phyloP scores from a whole-genome alignment of 345 rosid species.

The Lumnitzera racemosa region DNA sequence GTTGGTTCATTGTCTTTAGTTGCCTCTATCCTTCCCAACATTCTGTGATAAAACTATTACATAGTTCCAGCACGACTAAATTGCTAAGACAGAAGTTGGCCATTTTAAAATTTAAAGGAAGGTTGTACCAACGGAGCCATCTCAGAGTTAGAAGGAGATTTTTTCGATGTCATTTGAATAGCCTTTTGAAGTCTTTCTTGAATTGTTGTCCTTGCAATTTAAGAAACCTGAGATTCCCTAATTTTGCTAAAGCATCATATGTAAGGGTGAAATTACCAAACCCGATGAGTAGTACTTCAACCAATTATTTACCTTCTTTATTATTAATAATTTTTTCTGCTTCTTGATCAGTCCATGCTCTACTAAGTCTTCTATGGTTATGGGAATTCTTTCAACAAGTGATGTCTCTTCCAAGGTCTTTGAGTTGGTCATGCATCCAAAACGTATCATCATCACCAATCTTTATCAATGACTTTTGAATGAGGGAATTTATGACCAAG shows the following conservation, averaged over 20 bases:
- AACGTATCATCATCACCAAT: no score
- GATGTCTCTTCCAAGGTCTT: no score
- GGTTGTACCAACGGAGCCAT: constrained; percentile 5
- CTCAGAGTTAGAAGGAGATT: neutral
- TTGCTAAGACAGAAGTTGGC: neutral
- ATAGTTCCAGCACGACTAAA: constrained; percentile 3
- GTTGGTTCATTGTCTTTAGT: neutral
- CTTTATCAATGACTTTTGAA: no score
- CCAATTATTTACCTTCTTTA: neutral
- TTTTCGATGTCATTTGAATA: no score
- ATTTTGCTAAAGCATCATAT: neutral
- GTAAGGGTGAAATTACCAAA: neutral
- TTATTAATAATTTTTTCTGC: neutral
- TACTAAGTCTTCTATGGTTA: neutral
- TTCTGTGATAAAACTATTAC: neutral
- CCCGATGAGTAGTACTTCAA: neutral
- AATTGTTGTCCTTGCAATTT: neutral
- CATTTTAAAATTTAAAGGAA: neutral
- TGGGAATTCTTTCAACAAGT: no score
- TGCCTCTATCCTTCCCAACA: neutral
- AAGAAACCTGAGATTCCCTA: neutral
- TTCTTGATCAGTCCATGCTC: neutral
- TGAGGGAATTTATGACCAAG: no score
- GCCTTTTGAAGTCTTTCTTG: neutral
- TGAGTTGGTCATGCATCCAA: no score